A percentile compares a stretch with the other conserved stretches of the same genome.
Conservation (phyloP, 768 basidiomycete species). For the Sutorius australiensis region DNA sequence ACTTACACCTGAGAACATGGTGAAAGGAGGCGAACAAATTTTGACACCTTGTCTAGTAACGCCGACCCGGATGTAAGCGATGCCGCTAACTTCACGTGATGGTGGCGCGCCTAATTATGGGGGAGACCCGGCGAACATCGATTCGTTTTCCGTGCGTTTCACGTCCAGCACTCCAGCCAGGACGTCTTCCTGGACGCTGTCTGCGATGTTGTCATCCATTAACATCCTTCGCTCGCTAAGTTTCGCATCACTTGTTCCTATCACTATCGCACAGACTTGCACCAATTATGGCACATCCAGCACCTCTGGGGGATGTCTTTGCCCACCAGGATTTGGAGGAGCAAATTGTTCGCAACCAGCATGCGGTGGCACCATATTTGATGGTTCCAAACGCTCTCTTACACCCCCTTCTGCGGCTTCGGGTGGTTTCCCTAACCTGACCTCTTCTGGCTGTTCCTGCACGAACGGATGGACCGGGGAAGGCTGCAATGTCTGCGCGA, state of each 20-base stretch:
- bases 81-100: background rate
- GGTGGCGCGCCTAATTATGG: too few relatives aligned
- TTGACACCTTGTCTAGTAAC: background rate
- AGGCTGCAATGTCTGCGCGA: slow-evolving; percentile 78
- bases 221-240: slow-evolving; percentile 7
- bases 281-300: slow-evolving; percentile 23
- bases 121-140: too few relatives aligned
- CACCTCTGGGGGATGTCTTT: slow-evolving; percentile 46
- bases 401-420: slow-evolving; percentile 35
- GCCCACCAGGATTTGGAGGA: slow-evolving; percentile 82
- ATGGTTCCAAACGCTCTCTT: slow-evolving; percentile 58
- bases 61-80: too few relatives aligned
- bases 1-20: slow-evolving; percentile 44
- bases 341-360: slow-evolving; percentile 61
- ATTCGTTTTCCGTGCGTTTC: background rate
- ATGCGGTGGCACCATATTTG: slow-evolving; percentile 81
- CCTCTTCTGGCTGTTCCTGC: slow-evolving; percentile 65
- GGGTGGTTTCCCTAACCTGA: slow-evolving; percentile 59
- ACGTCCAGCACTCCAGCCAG: background rate
- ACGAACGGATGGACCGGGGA: slow-evolving; percentile 70
- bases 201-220: slow-evolving; percentile 9
- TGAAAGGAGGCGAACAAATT: background rate
- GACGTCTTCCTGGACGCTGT: background rate
- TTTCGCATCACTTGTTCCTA: slow-evolving; percentile 5
- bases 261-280: slow-evolving; percentile 25